These are phyloP conservation scores for Aleurites moluccanus DNA, from an alignment of 441 rosid species.

Conservation along the genomic window DNA sequence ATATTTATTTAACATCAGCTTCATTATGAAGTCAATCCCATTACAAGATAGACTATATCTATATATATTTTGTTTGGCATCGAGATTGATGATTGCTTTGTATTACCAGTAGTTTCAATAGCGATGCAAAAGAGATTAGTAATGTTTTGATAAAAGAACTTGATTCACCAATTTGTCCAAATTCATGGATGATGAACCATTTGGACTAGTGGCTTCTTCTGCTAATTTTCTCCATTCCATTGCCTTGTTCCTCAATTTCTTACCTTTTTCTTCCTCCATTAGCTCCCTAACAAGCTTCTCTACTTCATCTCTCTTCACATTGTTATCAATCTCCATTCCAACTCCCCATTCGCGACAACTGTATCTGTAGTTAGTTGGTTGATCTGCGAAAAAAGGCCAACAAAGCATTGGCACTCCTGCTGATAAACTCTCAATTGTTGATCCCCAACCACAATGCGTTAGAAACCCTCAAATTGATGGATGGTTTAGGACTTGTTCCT, in stretches of 20 bases:
- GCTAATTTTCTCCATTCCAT: not conserved
- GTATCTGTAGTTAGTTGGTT: not conserved
- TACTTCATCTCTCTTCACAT: not conserved
- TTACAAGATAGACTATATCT: no score
- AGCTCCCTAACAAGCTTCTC: conserved; percentile 10
- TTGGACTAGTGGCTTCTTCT: not conserved
- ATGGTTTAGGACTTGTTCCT: conserved; percentile 3
- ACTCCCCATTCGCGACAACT: conserved; percentile 4
- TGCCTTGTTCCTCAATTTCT: not conserved
- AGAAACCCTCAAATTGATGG: conserved; percentile 3
- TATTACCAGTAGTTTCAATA: no score
- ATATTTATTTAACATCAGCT: no score
- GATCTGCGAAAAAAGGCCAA: conserved; percentile 5
- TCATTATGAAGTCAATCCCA: no score
- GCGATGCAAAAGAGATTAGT: no score
- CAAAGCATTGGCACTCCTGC: not conserved
- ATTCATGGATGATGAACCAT: conserved; percentile 5
- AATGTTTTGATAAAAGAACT: not conserved
- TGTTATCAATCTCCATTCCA: conserved; percentile 8
- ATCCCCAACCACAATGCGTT: not conserved
- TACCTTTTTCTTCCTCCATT: not conserved
- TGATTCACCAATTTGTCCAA: not conserved
- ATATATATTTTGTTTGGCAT: no score
- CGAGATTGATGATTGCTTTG: no score
- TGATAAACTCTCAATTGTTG: not conserved